Conservation (phyloP, 2,329 filamentous ascomycete species). For the Aspergillus fumigatus region DNA sequence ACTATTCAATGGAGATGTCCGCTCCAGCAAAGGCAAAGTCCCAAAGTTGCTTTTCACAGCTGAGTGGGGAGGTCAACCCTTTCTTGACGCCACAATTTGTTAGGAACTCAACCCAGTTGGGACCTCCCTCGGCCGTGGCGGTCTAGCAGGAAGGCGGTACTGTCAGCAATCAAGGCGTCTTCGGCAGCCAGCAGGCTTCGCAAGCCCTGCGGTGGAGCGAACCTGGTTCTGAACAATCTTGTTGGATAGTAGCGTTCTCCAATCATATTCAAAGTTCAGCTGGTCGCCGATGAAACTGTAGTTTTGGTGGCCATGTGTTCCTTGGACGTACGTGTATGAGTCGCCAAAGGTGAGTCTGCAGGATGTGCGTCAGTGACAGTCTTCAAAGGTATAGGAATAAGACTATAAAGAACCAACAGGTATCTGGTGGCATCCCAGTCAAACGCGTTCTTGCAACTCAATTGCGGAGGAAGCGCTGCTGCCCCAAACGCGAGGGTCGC, state of each 20-base stretch:
- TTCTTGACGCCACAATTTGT: slow-evolving; percentile 47
- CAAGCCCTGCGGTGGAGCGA: background rate
- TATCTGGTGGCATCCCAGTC: slow-evolving; percentile 13
- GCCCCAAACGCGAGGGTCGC: slow-evolving; percentile 1
- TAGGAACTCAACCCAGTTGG: slow-evolving; percentile 53
- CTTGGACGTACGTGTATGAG: slow-evolving; percentile 48
- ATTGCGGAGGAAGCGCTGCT: background rate
- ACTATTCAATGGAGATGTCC: slow-evolving; percentile 45
- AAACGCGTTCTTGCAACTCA: background rate
- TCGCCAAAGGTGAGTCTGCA: slow-evolving; percentile 28
- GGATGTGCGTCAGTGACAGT: background rate
- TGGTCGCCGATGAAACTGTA: slow-evolving; percentile 54
- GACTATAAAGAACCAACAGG: slow-evolving; percentile 9
- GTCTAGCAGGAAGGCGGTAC: slow-evolving; percentile 26
- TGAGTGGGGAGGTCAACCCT: slow-evolving; percentile 41
- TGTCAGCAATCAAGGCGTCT: background rate
- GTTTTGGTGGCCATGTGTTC: slow-evolving; percentile 47
- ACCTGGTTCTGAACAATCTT: slow-evolving; percentile 49
- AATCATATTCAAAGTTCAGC: slow-evolving; percentile 44
- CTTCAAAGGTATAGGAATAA: background rate
- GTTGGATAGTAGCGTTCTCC: slow-evolving; percentile 42
- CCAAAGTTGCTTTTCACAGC: slow-evolving; percentile 49
- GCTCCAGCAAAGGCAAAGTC: slow-evolving; percentile 54
- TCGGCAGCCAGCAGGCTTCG: background rate
- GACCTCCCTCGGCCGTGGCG: slow-evolving; percentile 49